phyloP scores from a whole-genome alignment of 2,329 filamentous ascomycete genomes.

The Clathrospora elynae region DNA sequence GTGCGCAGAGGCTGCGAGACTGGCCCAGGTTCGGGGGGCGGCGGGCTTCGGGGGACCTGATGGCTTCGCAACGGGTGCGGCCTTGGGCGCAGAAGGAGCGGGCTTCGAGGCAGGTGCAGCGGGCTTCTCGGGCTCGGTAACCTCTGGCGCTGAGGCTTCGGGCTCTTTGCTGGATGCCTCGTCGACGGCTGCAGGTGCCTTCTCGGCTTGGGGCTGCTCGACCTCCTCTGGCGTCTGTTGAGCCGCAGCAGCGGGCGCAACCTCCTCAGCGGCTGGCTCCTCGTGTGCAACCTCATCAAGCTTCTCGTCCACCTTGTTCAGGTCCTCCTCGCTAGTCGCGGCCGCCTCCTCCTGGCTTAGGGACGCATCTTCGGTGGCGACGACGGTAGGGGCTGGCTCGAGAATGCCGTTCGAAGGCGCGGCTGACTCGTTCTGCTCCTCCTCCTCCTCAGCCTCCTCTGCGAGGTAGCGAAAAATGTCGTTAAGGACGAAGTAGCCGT shows the following conservation, averaged over 20 bases:
- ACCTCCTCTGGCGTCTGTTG: slow-evolving; percentile 43
- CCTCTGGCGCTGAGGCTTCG: slow-evolving; percentile 41
- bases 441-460: slow-evolving; percentile 76
- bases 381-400: slow-evolving; percentile 49
- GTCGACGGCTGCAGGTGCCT: slow-evolving; percentile 47
- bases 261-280: slow-evolving; percentile 33
- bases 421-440: slow-evolving; percentile 48
- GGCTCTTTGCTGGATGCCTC: slow-evolving; percentile 44
- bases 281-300: slow-evolving; percentile 65
- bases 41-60: slow-evolving; percentile 62
- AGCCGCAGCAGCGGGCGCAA: slow-evolving; percentile 45
- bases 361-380: slow-evolving; percentile 37
- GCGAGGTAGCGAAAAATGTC: slow-evolving; percentile 95
- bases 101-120: slow-evolving; percentile 66
- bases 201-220: slow-evolving; percentile 48
- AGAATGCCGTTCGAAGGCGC: slow-evolving; percentile 46
- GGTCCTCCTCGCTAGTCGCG: slow-evolving; percentile 52
- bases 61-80: slow-evolving; percentile 61
- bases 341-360: slow-evolving; percentile 45
- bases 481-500: slow-evolving; percentile 97
- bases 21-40: slow-evolving; percentile 72
- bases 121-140: slow-evolving; percentile 62
- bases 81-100: slow-evolving; percentile 58
- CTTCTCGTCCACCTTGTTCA: slow-evolving; percentile 70
- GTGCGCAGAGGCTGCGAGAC: slow-evolving; percentile 62